Base-by-base conservation (phyloP, 179 eudicot genomes). In the Spinacia oleracea region DNA sequence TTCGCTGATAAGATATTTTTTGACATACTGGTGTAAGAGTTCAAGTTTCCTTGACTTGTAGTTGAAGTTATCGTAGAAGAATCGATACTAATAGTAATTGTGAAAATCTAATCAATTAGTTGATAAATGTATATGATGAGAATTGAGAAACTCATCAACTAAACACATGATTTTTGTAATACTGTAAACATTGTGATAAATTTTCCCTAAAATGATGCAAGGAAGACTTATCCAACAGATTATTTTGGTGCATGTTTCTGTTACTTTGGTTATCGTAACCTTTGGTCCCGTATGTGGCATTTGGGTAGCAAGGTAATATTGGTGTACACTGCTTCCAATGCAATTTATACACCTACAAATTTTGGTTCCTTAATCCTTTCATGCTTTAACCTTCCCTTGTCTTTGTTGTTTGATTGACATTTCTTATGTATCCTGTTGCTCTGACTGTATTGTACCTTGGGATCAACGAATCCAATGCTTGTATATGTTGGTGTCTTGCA, bases 1-100 rank as follows among this genome's bases (percentile, higher is more conserved):
- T 53, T 34, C 55, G 76, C 31, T 73, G 63, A 70, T 40, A 69
- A 27, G 42, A 43, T 53, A 76, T 6, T 20, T 53, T 53, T 6
- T 16, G 58, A 53, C 25, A 53, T 21, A 18, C 23, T 53, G n/a
- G 20, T 51, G 18, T 18, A 27, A 12, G 6, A 60, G 12, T 29
- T 25, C 15, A 9, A 60, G 65, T 60, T 60, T 27, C 58, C 58
- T 16, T 51, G 4, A 45, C 9, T 9, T 11, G 3, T 48, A 48
- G 3, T 48, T 14, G 51, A 4, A 48, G 51, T 16, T 48, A 48
- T 15, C 51, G 15, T 48, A 48, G 15, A 48, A 9, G 51, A 48
- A 15, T 48, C 4, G 53, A 25, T n/a, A 25, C 31, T 58, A 9
- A 8, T n/a, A 7, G 62, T 29, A 7, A 23, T 58, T 23, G 5